These are phyloP conservation scores for Fraxinus sp. DNA, from an alignment of 305 asterid genomes.

Conservation along the genomic window DNA sequence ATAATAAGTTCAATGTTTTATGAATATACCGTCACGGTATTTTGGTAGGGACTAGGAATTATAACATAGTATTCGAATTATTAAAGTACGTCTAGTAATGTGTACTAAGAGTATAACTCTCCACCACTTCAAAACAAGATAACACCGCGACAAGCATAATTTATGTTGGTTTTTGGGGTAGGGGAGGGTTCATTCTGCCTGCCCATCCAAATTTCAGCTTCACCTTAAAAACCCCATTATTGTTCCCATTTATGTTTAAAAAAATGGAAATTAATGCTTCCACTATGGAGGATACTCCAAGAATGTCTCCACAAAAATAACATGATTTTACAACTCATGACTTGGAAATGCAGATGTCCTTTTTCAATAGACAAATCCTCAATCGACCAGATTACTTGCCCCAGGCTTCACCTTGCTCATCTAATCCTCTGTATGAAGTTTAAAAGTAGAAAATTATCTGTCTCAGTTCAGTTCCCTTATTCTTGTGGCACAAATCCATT, in stretches of 20 bases:
- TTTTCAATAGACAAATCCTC: background rate
- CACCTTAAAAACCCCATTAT: background rate
- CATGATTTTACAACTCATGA: background rate
- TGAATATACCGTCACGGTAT: background rate
- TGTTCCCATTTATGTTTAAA: background rate
- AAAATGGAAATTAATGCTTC: background rate
- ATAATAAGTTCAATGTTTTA: background rate
- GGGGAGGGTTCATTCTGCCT: background rate
- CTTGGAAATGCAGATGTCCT: background rate
- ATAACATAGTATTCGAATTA: background rate
- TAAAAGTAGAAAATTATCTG: background rate
- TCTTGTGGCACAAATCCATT: slow-evolving; percentile 85
- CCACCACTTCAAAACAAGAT: background rate
- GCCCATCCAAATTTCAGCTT: background rate
- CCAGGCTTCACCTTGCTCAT: background rate
- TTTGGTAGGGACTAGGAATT: background rate
- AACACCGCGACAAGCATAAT: background rate
- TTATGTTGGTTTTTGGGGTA: background rate
- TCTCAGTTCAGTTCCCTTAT: slow-evolving; percentile 14
- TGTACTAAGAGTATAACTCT: background rate
- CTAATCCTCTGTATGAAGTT: background rate
- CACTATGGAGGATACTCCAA: background rate
- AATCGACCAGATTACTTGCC: background rate
- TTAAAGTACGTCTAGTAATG: background rate
- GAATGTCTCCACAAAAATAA: background rate